These are phyloP conservation scores for Poterioochromonas sp. DNA, from an alignment of 352 stramenopile genomes.

Conservation along the genomic window DNA sequence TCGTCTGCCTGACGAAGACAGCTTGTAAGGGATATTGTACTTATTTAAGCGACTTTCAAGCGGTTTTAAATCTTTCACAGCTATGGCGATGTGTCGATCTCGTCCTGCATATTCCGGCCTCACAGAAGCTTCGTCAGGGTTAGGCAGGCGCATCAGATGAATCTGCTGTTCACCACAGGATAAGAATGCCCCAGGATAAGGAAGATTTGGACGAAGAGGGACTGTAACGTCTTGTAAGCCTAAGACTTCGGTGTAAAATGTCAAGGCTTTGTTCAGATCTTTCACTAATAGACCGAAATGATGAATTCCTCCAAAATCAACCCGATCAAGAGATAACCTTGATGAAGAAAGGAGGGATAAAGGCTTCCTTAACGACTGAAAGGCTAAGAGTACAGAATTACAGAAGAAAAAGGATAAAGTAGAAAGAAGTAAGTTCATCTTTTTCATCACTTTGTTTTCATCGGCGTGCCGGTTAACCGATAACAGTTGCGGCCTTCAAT, in stretches of 20 bases:
- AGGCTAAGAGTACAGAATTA: no score
- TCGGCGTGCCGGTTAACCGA: no score
- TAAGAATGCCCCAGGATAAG: constrained; percentile 46
- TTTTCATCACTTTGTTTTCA: no score
- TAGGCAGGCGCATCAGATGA: constrained; percentile 48
- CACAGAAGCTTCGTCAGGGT: constrained; percentile 42
- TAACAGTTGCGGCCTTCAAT: no score
- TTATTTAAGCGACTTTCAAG: constrained; percentile 39
- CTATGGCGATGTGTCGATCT: constrained; percentile 46
- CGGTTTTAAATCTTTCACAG: constrained; percentile 39
- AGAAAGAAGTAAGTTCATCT: no score
- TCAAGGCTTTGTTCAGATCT: constrained; percentile 26
- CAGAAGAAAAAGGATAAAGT: no score
- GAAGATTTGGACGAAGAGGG: constrained; percentile 44
- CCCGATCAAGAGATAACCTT: no score
- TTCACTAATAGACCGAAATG: constrained; percentile 1
- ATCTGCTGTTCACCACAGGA: constrained; percentile 43
- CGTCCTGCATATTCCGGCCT: constrained; percentile 45
- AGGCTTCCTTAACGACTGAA: no score
- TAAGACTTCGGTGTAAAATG: constrained; percentile 47
- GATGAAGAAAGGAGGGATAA: no score
- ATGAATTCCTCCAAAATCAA: neutral
- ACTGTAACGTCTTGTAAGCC: constrained; percentile 46
- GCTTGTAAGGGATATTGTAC: constrained; percentile 40
- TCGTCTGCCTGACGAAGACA: constrained; percentile 43